phyloP scores from a whole-genome alignment of 2,329 filamentous ascomycete genomes.

The Sclerotinia sclerotiorum region DNA sequence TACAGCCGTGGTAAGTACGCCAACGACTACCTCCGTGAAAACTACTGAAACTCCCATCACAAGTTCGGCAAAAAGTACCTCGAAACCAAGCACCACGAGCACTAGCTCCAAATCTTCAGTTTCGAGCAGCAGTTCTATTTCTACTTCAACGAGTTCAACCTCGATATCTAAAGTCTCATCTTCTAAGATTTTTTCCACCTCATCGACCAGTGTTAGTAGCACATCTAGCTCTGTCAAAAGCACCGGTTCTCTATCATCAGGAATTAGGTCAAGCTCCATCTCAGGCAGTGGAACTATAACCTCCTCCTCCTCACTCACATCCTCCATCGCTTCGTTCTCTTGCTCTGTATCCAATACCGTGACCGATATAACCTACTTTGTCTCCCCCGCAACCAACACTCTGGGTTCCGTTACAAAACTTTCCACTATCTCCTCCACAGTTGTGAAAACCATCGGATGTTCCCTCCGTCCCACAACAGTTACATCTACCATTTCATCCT shows the following conservation, averaged over 20 bases:
- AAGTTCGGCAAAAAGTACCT: background rate
- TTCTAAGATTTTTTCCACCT: background rate
- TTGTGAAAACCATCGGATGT: background rate
- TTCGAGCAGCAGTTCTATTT: background rate
- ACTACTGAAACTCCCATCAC: background rate
- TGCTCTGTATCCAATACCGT: conserved; percentile 15
- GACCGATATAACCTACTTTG: conserved; percentile 14
- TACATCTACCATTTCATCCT: conserved; percentile 5
- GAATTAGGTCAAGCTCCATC: background rate
- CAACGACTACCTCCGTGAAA: background rate
- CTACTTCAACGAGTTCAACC: background rate
- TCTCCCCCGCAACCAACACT: background rate
- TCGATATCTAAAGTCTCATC: conserved; percentile 1
- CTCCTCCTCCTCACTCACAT: background rate
- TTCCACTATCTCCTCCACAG: conserved; percentile 10
- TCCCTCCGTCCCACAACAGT: conserved; percentile 7
- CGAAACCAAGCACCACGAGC: background rate
- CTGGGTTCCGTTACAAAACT: conserved; percentile 9
- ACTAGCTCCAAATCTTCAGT: background rate
- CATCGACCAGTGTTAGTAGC: background rate
- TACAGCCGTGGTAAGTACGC: background rate
- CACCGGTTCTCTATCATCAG: background rate
- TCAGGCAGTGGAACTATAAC: background rate
- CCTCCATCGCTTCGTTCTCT: background rate
- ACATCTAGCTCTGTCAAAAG: background rate